Evolutionary conservation across 1,284 basidiomycete genomes (phyloP).

Genomic region (Takashimella koratensis): DNA sequence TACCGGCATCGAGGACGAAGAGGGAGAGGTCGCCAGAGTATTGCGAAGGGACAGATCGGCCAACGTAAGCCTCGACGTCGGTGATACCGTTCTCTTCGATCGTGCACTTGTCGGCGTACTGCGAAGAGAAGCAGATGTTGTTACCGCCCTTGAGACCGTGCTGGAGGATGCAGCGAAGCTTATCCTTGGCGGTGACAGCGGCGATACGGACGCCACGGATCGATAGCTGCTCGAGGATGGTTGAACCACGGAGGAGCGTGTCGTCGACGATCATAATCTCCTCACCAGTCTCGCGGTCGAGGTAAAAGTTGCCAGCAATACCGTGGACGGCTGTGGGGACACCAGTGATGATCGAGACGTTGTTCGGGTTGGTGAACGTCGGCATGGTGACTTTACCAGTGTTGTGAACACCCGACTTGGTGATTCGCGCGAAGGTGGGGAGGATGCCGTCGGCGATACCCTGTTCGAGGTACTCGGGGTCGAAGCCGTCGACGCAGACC

Average conservation of each 20-base stretch:
- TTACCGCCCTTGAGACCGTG: constrained; percentile 3
- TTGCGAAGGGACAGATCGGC: constrained; percentile 5
- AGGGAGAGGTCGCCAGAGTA: constrained; percentile 8
- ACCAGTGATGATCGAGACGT: constrained; percentile 43
- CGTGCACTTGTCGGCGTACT: constrained; percentile 8
- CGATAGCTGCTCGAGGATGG: constrained; percentile 7
- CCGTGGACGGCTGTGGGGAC: constrained; percentile 5
- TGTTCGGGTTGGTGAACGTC: constrained; percentile 52
- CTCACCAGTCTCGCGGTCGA: constrained; percentile 7
- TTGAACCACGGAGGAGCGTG: constrained; percentile 6
- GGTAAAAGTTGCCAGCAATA: constrained; percentile 8
- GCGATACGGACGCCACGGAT: constrained; percentile 4
- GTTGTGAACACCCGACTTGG: not conserved
- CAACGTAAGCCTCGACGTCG: constrained; percentile 7
- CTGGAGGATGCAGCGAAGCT: constrained; percentile 5
- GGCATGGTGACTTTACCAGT: constrained; percentile 32
- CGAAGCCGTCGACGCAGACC: not conserved
- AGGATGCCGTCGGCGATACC: constrained; percentile 7
- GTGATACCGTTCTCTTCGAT: constrained; percentile 5
- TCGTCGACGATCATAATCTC: constrained; percentile 7
- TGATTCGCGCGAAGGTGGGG: constrained; percentile 4
- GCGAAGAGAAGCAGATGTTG: constrained; percentile 9
- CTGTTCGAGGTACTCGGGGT: constrained; percentile 7
- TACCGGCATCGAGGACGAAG: constrained; percentile 8
- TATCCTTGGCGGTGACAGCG: constrained; percentile 7